Conservation (phyloP, 257 asterid genomes). For the Solanum boliviense region DNA sequence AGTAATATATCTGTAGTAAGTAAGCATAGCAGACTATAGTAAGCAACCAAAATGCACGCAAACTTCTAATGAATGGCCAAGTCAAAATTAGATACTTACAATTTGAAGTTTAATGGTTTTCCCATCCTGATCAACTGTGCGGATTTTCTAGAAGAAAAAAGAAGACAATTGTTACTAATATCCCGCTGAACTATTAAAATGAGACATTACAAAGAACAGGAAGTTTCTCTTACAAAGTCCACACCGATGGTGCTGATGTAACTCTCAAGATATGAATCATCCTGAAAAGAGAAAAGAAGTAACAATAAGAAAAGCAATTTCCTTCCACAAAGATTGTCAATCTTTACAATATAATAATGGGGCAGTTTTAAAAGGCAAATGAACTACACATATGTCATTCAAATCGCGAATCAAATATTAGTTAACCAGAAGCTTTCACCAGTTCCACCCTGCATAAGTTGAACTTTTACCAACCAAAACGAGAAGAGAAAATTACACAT, state of each 20-base stretch:
- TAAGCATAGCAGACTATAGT: not conserved
- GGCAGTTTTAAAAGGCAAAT: not conserved
- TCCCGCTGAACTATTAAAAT: not conserved
- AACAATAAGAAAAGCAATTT: slow-evolving; percentile 3
- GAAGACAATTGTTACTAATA: not conserved
- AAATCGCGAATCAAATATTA: not conserved
- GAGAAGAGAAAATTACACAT: not conserved
- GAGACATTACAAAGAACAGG: not conserved
- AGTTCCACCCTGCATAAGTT: not conserved
- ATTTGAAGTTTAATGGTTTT: slow-evolving; percentile 89
- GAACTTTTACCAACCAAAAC: not conserved
- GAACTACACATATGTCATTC: not conserved
- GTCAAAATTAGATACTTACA: slow-evolving; percentile 33
- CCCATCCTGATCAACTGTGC: slow-evolving; percentile 91
- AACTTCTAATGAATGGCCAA: not conserved
- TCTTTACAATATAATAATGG: not conserved
- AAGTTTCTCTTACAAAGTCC: slow-evolving; percentile 68
- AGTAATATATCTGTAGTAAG: not conserved
- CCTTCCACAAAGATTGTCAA: not conserved
- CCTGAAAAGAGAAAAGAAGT: slow-evolving; percentile 30
- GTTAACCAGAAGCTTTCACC: not conserved
- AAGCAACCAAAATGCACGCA: not conserved
- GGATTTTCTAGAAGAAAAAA: slow-evolving; percentile 55
- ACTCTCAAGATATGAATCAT: slow-evolving; percentile 91
- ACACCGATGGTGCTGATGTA: slow-evolving; percentile 94